Evolutionary conservation across 306 rosid genomes (phyloP), one percentile per base, ranked within the genome.

Genomic region (Inga leiocalycina): DNA sequence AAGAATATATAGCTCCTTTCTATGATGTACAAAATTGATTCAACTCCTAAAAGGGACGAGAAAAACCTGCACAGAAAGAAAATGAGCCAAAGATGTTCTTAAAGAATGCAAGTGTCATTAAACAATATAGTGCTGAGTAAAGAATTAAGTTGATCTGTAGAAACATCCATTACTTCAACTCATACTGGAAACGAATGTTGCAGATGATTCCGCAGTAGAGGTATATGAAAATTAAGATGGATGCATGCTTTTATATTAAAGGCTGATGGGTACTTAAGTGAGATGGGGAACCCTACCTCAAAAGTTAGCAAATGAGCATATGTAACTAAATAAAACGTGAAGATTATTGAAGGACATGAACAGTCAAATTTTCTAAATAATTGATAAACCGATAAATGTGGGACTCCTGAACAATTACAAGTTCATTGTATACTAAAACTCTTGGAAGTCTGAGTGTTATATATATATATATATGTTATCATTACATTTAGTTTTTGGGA

Each of bases 41-140:
- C 80, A 73, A 81, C 77, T 68, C 73, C 66, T 32, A n/a, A 12
- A 74, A 73, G 76, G 56, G 57, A 79, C 72, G 79, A 76, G 74
- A 75, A 57, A 44, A 79, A 79, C 86, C 94, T 89, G 94, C 87
- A 86, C 30, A 66, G 82, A 49, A 44, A 44, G 27, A 49, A 49
- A 72, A 46, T 34, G 22, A 81, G 78, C 65, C 70, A 43, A 80
- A 43, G 22, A 69, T 79, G 69, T 64, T 51, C 35, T 24, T 46
- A 77, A 57, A 24, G 67, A 44, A 52, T 69, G 16, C 30, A 7
- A 20, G 75, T 4, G 2, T 8, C 35, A 12, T 11, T 11, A 41
- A 43, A 70, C 10, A 44, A 41, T 43, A 2, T 4, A 11, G 51
- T 48, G 34, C 61, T 16, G 15, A 46, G 35, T 14, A 32, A 68